Evolutionary conservation across 1,284 basidiomycete genomes (phyloP), one percentile per base, ranked within the genome.

Genomic region (Sanghuangporus sanghuang): DNA sequence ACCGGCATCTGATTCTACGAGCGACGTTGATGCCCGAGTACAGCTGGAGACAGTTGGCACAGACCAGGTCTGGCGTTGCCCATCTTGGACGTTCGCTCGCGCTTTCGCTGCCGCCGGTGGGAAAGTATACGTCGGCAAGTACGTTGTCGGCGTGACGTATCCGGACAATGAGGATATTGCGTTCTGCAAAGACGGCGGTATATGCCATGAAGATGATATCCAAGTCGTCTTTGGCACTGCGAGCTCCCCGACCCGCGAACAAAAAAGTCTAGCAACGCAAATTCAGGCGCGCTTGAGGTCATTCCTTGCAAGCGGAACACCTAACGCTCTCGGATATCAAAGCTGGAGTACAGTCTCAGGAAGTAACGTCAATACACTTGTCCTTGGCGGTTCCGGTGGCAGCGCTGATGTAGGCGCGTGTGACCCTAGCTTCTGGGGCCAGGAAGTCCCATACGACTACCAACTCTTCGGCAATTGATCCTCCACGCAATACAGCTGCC

Each of bases 141-240:
- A 85, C 75, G 76, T 76, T 44, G 73, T 87, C 56, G 92, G 92
- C 11, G 82, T 85, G 35, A 83, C 84, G 12, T 92, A 93, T 73
- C 83, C 86, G 1, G 79, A 78, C 57, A 93, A 92, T 73, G 76
- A 76, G 4, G 76, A 67, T 0, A 75, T 84, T 36, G 67, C 80
- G 0, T 84, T 79, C 69, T 91, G 89, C 74, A 79, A 77, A 7
- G 70, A 79, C 39, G 86, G 84, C 21, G 38, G 14, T 8, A 85
- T 90, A 39, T 90, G 89, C 73, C 89, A 91, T 71, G 81, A 89
- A 71, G 88, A 90, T 69, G 88, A 90, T 68, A 90, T 90, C 61
- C 75, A 85, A 76, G 86, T 90, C 71, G 81, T 90, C 83, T 92
- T 91, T 71, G 89, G 89, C 52, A 90, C 87, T 0, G 83, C 79